Conservation (phyloP, 306 rosid species). For the Abrus precatorius region DNA sequence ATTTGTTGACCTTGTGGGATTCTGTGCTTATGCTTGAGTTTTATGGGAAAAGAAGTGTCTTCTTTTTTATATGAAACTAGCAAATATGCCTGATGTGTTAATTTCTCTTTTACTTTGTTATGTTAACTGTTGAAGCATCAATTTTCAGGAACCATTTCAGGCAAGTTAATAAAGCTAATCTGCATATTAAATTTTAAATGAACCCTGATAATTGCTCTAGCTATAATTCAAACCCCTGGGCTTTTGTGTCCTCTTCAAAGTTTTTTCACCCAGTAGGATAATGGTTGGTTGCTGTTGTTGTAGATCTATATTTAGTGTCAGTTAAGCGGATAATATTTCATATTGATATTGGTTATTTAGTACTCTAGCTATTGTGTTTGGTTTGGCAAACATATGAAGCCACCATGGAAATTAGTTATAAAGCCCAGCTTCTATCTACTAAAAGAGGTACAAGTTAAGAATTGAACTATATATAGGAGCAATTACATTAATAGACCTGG, state of each 20-base stretch:
- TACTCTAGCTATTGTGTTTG: neutral
- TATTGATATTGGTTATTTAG: slow-evolving; percentile 31
- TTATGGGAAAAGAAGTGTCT: slow-evolving; percentile 18
- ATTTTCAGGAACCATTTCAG: neutral
- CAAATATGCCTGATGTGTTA: neutral
- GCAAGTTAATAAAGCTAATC: slow-evolving; percentile 17
- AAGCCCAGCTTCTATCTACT: neutral
- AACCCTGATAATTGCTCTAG: slow-evolving; percentile 1
- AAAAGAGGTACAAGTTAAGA: slow-evolving; percentile 5
- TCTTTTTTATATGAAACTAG: neutral
- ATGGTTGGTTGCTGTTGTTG: neutral
- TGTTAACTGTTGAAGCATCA: neutral
- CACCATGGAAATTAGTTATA: slow-evolving; percentile 13
- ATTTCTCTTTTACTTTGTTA: neutral
- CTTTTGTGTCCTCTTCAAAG: slow-evolving; percentile 16
- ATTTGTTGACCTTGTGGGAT: slow-evolving; percentile 11
- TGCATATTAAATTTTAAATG: neutral
- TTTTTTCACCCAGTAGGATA: neutral
- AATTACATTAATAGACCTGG: slow-evolving; percentile 3
- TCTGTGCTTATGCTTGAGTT: slow-evolving; percentile 8
- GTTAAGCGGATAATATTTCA: slow-evolving; percentile 13
- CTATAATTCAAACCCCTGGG: slow-evolving; percentile 1
- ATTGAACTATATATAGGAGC: neutral
- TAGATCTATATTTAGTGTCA: slow-evolving; percentile 24
- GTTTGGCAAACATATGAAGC: slow-evolving; percentile 30